Evolutionary conservation across 2,329 filamentous ascomycete species (phyloP).

Genomic region (Periconia digitata): DNA sequence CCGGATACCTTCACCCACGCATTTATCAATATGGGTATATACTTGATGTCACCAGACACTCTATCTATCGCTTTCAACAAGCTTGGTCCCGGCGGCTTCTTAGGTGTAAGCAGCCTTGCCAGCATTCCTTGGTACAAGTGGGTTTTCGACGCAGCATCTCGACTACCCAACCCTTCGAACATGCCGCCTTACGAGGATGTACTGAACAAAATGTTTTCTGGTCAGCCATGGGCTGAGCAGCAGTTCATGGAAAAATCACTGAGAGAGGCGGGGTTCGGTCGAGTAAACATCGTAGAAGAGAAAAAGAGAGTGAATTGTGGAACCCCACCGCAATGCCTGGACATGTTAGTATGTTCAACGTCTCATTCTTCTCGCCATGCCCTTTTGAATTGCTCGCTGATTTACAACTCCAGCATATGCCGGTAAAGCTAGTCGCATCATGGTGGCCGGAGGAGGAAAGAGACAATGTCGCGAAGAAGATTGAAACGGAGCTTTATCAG

Average conservation of each 20-base stretch:
- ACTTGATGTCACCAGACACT: constrained; percentile 12
- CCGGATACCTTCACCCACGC: constrained; percentile 19
- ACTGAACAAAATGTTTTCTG: constrained; percentile 7
- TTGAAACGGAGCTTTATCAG: constrained; percentile 13
- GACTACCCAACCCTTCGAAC: constrained; percentile 5
- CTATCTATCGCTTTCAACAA: constrained; percentile 8
- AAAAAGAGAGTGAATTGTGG: constrained; percentile 10
- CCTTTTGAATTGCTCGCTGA: not conserved
- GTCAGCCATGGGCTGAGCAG: constrained; percentile 11
- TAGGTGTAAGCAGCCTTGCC: constrained; percentile 25
- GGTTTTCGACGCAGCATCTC: constrained; percentile 10
- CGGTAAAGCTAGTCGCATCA: constrained; percentile 15
- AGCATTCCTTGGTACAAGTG: constrained; percentile 16
- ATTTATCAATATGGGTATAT: constrained; percentile 28
- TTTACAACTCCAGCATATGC: constrained; percentile 6
- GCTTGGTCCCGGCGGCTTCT: constrained; percentile 17
- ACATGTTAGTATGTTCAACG: constrained; percentile 11
- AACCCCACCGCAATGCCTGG: constrained; percentile 16
- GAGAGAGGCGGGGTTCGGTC: constrained; percentile 13
- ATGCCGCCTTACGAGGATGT: constrained; percentile 12
- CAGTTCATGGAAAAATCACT: constrained; percentile 9
- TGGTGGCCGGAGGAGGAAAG: constrained; percentile 21
- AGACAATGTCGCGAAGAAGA: constrained; percentile 8
- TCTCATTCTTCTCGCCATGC: not conserved
- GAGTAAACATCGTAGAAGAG: constrained; percentile 14